Conservation (phyloP, 1,139 yeast species). For the Suhomyces chickasaworum region DNA sequence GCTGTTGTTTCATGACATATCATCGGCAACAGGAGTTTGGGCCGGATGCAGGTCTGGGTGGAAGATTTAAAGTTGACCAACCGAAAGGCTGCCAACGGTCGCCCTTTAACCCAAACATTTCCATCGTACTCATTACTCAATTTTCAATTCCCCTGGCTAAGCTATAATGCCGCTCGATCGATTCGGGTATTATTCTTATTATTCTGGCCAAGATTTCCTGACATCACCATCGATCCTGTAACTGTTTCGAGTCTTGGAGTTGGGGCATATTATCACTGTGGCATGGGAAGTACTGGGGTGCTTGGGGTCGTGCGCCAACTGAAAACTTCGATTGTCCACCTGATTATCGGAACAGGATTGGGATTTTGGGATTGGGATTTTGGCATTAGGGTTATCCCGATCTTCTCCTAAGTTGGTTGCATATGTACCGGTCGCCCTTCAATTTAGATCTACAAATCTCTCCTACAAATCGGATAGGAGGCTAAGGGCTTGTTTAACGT, state of each 20-base stretch:
- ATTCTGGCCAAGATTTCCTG: background rate
- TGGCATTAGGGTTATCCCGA: background rate
- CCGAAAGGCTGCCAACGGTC: background rate
- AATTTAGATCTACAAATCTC: background rate
- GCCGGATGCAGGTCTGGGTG: background rate
- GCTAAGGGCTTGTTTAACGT: background rate
- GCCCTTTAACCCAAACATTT: background rate
- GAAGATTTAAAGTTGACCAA: background rate
- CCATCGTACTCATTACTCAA: no score
- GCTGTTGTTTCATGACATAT: background rate
- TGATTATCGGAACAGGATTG: no score
- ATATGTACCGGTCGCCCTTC: background rate
- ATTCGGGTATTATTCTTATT: background rate
- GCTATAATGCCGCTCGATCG: background rate
- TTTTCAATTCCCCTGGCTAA: background rate
- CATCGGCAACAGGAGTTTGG: background rate
- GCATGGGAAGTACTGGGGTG: no score
- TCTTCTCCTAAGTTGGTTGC: background rate
- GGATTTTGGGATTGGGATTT: no score
- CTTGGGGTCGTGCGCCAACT: conserved; percentile 2
- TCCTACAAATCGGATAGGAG: no score
- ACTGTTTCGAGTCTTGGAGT: background rate
- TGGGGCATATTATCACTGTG: background rate
- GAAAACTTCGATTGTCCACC: background rate
- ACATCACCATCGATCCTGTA: background rate